A percentile compares a stretch with the other conserved stretches of the same genome.
Conservation (phyloP, 306 rosid genomes). For the Cicer cuneatum region DNA sequence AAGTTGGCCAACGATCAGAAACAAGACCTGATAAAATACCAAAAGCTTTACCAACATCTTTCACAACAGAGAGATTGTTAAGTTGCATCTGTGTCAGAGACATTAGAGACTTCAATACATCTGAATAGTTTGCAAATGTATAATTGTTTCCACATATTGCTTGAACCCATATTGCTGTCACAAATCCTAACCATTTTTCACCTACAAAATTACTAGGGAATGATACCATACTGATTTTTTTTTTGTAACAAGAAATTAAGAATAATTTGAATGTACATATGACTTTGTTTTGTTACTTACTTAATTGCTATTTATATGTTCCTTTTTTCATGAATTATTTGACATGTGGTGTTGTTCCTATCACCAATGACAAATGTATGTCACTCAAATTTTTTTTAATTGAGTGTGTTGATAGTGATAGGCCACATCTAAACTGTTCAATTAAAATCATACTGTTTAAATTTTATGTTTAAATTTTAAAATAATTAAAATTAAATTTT, state of each 20-base stretch:
- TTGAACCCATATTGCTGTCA: slow-evolving; percentile 62
- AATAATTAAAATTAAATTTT: no score
- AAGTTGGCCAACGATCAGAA: slow-evolving; percentile 46
- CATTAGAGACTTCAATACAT: slow-evolving; percentile 52
- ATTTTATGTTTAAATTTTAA: no score
- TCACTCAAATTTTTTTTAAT: neutral
- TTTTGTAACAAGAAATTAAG: neutral
- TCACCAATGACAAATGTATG: neutral
- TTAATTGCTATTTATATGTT: slow-evolving; percentile 35
- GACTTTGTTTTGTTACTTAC: neutral
- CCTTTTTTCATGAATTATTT: slow-evolving; percentile 16
- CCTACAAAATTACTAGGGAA: slow-evolving; percentile 25
- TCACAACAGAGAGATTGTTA: slow-evolving; percentile 59
- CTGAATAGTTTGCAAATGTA: slow-evolving; percentile 57
- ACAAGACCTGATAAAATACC: slow-evolving; percentile 59
- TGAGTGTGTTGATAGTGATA: no score
- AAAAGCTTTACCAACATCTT: slow-evolving; percentile 62
- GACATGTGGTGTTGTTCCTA: neutral
- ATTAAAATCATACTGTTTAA: no score
- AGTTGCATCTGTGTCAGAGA: slow-evolving; percentile 52
- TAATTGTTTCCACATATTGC: slow-evolving; percentile 57
- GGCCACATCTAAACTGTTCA: no score
- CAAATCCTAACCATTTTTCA: slow-evolving; percentile 60
- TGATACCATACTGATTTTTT: slow-evolving; percentile 33
- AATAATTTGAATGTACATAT: slow-evolving; percentile 9